These are phyloP conservation scores for Torulaspora delbrueckii DNA, from an alignment of 805 yeast genomes.

Conservation along the genomic window DNA sequence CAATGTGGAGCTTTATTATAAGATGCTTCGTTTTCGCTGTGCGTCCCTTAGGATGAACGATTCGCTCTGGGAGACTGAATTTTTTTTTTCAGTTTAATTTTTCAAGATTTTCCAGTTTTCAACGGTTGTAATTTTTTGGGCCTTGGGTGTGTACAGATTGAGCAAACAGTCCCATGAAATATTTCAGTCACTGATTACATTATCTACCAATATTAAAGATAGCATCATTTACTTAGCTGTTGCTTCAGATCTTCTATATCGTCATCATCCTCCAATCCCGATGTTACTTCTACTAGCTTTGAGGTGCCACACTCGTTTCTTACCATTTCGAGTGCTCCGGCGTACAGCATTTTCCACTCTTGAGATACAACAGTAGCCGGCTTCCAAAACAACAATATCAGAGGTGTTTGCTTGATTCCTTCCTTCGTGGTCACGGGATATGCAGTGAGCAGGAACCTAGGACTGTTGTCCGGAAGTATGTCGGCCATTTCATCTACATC, in stretches of 20 bases:
- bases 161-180: constrained; percentile 1
- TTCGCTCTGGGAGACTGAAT: not conserved
- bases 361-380: constrained; percentile 79
- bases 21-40: not conserved
- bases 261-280: constrained; percentile 33
- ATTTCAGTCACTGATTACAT: not conserved
- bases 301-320: constrained; percentile 76
- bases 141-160: not conserved
- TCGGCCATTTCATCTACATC: constrained; percentile 60
- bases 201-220: too few species aligned
- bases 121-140: not conserved
- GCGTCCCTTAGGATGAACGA: not conserved
- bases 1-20: too few species aligned
- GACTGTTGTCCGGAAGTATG: constrained; percentile 75
- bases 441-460: constrained; percentile 70
- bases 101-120: too few species aligned
- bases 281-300: constrained; percentile 34
- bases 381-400: constrained; percentile 78
- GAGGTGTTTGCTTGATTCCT: constrained; percentile 69
- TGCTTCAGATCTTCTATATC: constrained; percentile 31
- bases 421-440: constrained; percentile 67
- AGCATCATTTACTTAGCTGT: constrained; percentile 37
- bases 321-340: constrained; percentile 80
- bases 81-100: not conserved
- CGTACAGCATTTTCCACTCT: constrained; percentile 79